Conservation (phyloP, 2,329 filamentous ascomycete genomes). For the Colletotrichum agaves region DNA sequence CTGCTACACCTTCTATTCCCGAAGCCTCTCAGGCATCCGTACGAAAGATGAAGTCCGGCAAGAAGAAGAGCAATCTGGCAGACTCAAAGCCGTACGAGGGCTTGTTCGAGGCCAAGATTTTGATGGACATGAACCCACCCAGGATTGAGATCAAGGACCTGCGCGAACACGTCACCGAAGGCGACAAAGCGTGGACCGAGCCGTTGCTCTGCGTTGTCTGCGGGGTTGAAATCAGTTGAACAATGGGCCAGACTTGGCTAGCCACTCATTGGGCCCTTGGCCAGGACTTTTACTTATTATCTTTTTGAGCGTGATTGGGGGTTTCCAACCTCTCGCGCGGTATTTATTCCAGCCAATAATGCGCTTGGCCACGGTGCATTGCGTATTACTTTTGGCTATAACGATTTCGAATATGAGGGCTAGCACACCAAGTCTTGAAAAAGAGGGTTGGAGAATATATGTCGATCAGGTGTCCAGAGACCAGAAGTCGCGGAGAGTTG, state of each 20-base stretch:
- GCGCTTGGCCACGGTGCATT: not conserved
- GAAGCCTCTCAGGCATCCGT: slow-evolving; percentile 16
- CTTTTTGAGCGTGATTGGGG: not conserved
- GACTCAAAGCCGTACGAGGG: slow-evolving; percentile 62
- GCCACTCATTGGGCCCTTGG: slow-evolving; percentile 4
- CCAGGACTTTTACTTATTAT: not conserved
- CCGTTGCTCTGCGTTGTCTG: slow-evolving; percentile 63
- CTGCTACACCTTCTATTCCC: slow-evolving; percentile 23
- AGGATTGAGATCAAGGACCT: slow-evolving; percentile 64
- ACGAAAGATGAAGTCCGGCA: slow-evolving; percentile 41
- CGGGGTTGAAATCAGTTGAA: slow-evolving; percentile 53
- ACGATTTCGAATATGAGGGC: slow-evolving; percentile 24
- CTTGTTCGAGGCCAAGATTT: slow-evolving; percentile 61
- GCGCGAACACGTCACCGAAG: slow-evolving; percentile 57
- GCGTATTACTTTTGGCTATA: slow-evolving; percentile 11
- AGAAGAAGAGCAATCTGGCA: slow-evolving; percentile 46
- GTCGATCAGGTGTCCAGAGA: not conserved
- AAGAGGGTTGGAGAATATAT: not conserved
- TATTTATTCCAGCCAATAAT: slow-evolving; percentile 30
- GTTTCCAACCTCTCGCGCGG: slow-evolving; percentile 26
- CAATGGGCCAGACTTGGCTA: slow-evolving; percentile 41
- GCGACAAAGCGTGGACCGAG: slow-evolving; percentile 65
- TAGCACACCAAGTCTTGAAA: not conserved
- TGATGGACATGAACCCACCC: slow-evolving; percentile 58
- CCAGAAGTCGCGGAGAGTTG: not conserved